These are phyloP conservation scores for Chenopodium formosanum DNA, from an alignment of 148 eudicot genomes.

Conservation along the genomic window DNA sequence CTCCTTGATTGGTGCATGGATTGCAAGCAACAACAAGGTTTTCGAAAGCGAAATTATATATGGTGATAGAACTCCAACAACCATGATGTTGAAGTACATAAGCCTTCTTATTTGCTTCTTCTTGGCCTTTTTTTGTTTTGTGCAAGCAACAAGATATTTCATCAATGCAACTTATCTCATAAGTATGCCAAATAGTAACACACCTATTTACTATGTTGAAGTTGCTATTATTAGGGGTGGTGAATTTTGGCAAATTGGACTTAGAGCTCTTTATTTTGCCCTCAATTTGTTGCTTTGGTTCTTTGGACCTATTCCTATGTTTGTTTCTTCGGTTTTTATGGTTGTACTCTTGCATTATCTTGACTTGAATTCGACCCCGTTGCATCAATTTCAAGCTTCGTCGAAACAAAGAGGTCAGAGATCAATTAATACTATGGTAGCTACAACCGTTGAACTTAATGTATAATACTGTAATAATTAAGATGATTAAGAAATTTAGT, in stretches of 20 bases:
- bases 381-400: constrained; percentile 38
- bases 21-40: constrained; percentile 47
- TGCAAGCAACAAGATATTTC: constrained; percentile 65
- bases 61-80: constrained; percentile 59
- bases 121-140: constrained; percentile 68
- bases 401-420: background rate
- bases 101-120: constrained; percentile 59
- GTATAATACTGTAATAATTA: background rate
- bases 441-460: background rate
- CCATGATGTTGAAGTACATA: constrained; percentile 68
- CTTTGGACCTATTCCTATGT: constrained; percentile 84
- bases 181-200: constrained; percentile 45
- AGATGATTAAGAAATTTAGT: background rate
- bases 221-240: constrained; percentile 59
- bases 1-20: constrained; percentile 67
- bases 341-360: constrained; percentile 49
- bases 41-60: constrained; percentile 56
- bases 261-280: constrained; percentile 71
- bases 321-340: constrained; percentile 47
- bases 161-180: constrained; percentile 66
- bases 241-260: constrained; percentile 73
- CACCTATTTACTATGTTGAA: constrained; percentile 44
- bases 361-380: constrained; percentile 48
- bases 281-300: constrained; percentile 67
- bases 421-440: background rate